phyloP scores from a whole-genome alignment of 495 filamentous ascomycete species.

The Trichocladium antarcticum region DNA sequence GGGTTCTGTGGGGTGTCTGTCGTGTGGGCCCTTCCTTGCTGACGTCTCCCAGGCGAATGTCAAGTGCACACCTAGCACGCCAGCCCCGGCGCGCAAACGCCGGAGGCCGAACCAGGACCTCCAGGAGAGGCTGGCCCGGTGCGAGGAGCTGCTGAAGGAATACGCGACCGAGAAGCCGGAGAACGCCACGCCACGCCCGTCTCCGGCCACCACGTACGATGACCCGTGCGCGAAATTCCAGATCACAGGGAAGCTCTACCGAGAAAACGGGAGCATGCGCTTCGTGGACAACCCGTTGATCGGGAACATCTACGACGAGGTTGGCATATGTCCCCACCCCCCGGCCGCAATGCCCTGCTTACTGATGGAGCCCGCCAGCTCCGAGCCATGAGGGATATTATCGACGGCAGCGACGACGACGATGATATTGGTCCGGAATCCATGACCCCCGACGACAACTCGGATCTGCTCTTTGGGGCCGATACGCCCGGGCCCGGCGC shows the following conservation, averaged over 20 bases:
- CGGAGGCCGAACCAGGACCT: constrained; percentile 39
- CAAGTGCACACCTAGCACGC: constrained; percentile 38
- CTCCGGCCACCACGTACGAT: constrained; percentile 15
- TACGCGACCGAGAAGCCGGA: constrained; percentile 33
- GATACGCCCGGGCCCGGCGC: constrained; percentile 16
- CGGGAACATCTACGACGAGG: constrained; percentile 34
- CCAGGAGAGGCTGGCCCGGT: constrained; percentile 39
- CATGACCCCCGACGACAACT: constrained; percentile 31
- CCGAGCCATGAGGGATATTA: constrained; percentile 37
- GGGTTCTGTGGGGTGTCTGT: not conserved
- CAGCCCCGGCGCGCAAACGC: constrained; percentile 39
- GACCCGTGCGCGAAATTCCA: constrained; percentile 26
- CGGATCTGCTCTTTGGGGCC: constrained; percentile 26
- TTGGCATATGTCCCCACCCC: constrained; percentile 14
- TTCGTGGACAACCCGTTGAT: constrained; percentile 38
- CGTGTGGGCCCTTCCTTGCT: constrained; percentile 5
- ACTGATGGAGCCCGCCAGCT: constrained; percentile 21
- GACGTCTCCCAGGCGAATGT: constrained; percentile 30
- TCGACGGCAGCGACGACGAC: constrained; percentile 30
- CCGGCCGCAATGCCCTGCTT: not conserved
- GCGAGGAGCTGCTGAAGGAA: constrained; percentile 37
- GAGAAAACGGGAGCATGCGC: constrained; percentile 34
- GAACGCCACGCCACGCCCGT: constrained; percentile 7
- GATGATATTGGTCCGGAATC: constrained; percentile 12
- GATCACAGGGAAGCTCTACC: constrained; percentile 33